These are phyloP conservation scores for Ascochyta koolunga DNA, from an alignment of 2,329 filamentous ascomycete species.

Conservation along the genomic window DNA sequence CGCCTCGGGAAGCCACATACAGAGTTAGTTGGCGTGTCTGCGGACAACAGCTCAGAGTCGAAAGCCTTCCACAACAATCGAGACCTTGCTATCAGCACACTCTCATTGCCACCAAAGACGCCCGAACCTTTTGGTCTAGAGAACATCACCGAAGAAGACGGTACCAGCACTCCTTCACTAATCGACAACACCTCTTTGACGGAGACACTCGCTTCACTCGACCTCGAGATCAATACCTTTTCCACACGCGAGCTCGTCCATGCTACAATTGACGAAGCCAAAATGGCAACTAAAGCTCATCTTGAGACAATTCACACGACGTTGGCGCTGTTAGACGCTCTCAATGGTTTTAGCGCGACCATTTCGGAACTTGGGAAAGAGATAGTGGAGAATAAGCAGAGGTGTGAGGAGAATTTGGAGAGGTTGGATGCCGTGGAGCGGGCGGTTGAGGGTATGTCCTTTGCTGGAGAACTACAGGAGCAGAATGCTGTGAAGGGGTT, in stretches of 20 bases:
- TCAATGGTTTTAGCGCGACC: constrained; percentile 23
- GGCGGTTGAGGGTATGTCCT: neutral
- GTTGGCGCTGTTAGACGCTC: constrained; percentile 17
- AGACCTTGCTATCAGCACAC: neutral
- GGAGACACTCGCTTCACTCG: neutral
- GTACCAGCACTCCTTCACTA: neutral
- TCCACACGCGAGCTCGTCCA: constrained; percentile 17
- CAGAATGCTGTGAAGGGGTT: neutral
- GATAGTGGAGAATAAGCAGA: constrained; percentile 15
- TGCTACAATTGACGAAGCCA: constrained; percentile 19
- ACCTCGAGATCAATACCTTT: constrained; percentile 4
- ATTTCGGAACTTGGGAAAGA: constrained; percentile 17
- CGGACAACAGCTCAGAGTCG: neutral
- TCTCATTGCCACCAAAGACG: neutral
- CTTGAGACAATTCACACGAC: constrained; percentile 21
- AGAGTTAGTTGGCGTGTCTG: neutral
- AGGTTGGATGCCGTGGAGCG: constrained; percentile 18
- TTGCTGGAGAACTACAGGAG: neutral
- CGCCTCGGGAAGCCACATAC: neutral
- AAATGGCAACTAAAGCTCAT: constrained; percentile 1
- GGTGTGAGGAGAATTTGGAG: constrained; percentile 16
- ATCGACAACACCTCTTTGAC: neutral
- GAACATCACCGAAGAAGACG: constrained; percentile 3
- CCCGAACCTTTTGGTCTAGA: constrained; percentile 2
- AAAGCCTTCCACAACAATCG: neutral